Evolutionary conservation across 495 filamentous ascomycete genomes (phyloP), one percentile per base, ranked within the genome.

Genomic region (Massariosphaeria phaeospora): DNA sequence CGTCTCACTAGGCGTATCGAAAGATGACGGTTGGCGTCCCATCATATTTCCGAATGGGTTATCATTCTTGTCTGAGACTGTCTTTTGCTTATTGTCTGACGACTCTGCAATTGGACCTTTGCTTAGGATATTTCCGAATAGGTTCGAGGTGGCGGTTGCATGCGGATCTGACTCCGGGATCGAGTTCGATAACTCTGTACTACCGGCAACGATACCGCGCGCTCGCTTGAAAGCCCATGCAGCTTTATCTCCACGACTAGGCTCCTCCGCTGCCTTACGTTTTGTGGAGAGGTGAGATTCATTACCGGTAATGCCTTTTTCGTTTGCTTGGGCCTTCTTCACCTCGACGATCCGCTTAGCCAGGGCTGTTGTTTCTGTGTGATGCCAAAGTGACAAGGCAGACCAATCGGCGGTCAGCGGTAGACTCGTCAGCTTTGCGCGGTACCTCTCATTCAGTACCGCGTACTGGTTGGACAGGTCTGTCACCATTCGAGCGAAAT

Each of bases 271-370:
- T 10, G 36, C 36, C 17, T 53, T 59, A 7, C 55, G 55, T 23
- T 59, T 59, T 13, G 34, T 41, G 31, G 55, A 58, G 1, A 58
- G 29, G 13, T 27, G 29, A 3, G 55, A 58, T 35, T 58, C 55
- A 20, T 38, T 35, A 3, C 55, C 55, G 21, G 55, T 58, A 15
- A 58, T 24, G 5, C 55, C 55, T n/a, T 36, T 51, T 5, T 30
- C 11, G 13, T 2, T 12, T 17, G 55, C 48, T 13, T 15, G 38
- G 9, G 47, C 15, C 25, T 59, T 52, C 30, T 44, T 53, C 10
- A 43, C 8, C 9, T 17, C 35, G 0, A 13, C 33, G 0, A 61
- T 46, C 24, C 39, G 30, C 38, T 50, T 39, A 26, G 24, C 30
- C 6, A 61, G 18, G 11, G 35, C 23, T 0, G 3, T 39, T 1